Base-by-base conservation (phyloP, 2,329 filamentous ascomycete species). In the Hirsutella minnesotensis region DNA sequence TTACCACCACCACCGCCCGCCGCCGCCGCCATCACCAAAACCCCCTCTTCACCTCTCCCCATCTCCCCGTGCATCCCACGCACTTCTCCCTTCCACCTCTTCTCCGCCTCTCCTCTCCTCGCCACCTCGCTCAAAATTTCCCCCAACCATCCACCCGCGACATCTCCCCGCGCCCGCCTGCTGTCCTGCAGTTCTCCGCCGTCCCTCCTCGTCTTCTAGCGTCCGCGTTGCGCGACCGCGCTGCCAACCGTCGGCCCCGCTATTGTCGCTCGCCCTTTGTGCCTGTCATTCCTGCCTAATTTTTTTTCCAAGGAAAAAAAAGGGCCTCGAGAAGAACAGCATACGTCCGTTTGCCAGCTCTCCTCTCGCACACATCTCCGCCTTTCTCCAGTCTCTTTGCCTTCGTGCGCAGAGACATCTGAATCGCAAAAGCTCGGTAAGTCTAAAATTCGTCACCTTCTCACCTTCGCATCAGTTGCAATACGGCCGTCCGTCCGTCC, bases 1-100 rank as follows among this genome's bases (percentile, higher is more conserved):
- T 31, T 16, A 45, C 51, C 49, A 19, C 38, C 8, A 18, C 41
- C 38, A 34, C 43, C 13, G 7, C 15, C 40, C 9, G 38, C n/a
- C 47, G 49, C 44, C 44, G 44, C 43, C 49, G 43, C 41, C 44
- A 45, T 49, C 48, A 44, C 46, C 41, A 47, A 44, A 46, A 36
- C 38, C 20, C 21, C 29, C 34, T 33, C 44, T 44, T 46, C 47
- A 44, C 53, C 51, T 57, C 54, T 44, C 44, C 51, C 51, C 51
- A 56, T 55, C 55, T 47, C 54, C 47, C 37, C 44, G 18, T 39
- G 44, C 44, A 47, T 44, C 47, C 39, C 40, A 44, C 47, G 42
- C 39, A 38, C 33, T 46, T 49, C 40, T 45, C 45, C 41, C 40
- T 44, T 47, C 44, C 47, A 38, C 45, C 49, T 19, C 16, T 44